Base-by-base conservation (phyloP, 1,139 yeast species). In the Arxiozyma slooffiae region DNA sequence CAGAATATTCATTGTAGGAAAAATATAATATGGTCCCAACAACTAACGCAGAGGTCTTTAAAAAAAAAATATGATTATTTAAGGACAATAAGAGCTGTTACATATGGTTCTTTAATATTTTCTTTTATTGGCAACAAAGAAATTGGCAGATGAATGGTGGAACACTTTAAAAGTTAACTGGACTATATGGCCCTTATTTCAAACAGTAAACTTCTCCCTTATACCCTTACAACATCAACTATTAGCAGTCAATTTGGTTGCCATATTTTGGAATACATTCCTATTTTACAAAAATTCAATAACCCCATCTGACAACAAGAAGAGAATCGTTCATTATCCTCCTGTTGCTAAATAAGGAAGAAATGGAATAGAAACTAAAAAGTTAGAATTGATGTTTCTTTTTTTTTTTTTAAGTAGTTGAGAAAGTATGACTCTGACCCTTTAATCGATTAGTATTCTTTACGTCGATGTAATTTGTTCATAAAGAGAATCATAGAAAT, bases 161-260 rank as follows among this genome's bases (percentile, higher is more conserved):
- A 67, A 70, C 6, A 85, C 95, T 0, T 67, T 87, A 43, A 55
- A 70, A 36, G 76, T 84, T 36, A 88, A 87, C 64, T 89, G 96
- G 95, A 58, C 74, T 46, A 84, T 89, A 8, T 89, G 97, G 97
- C 97, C 96, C 0, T 71, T 78, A 0, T 82, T 89, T 60, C 97
- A 89, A 67, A 55, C 78, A 48, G 60, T 80, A 52, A 90, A 90
- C 66, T 86, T 90, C 61, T 74, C 78, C 45, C 60, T 84, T 16
- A 77, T 86, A 4, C 96, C 96, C 0, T 78, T 82, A 2, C 80
- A 80, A 44, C 78, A 78, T 59, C 75, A 95, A 40, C 68, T 89
- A 50, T 60, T 85, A 46, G 74, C 81, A 5, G 95, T 85, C 39
- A 87, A 88, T 60, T 57, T 81, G 2, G 75, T 86, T 23, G 80